These are phyloP conservation scores for Rugiboletus extremiorientalis DNA, from an alignment of 1,284 basidiomycete genomes.

Conservation along the genomic window DNA sequence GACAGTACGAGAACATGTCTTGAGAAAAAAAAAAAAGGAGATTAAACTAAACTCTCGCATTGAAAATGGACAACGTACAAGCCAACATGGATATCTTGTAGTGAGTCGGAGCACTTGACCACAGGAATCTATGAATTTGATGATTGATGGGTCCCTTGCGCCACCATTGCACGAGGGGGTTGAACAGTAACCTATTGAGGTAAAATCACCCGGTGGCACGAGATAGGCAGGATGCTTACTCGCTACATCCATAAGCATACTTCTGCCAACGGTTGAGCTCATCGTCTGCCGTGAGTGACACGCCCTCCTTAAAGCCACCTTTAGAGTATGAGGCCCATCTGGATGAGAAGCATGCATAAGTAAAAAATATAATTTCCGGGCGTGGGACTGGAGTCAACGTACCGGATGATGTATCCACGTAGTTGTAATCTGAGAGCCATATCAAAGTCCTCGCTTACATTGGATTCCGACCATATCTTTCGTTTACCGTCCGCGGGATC, in stretches of 20 bases:
- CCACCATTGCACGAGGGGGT: slow-evolving; percentile 74
- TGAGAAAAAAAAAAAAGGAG: slow-evolving; percentile 18
- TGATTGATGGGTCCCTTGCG: slow-evolving; percentile 72
- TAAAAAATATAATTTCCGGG: slow-evolving; percentile 2
- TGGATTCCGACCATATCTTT: slow-evolving; percentile 83
- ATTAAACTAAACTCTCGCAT: slow-evolving; percentile 1
- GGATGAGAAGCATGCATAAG: background rate
- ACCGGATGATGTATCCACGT: slow-evolving; percentile 25
- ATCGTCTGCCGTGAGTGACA: slow-evolving; percentile 80
- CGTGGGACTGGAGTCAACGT: background rate
- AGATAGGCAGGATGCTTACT: slow-evolving; percentile 4
- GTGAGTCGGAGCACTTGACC: slow-evolving; percentile 74
- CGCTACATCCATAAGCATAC: slow-evolving; percentile 66
- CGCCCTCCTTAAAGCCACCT: slow-evolving; percentile 84
- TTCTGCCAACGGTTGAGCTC: slow-evolving; percentile 87
- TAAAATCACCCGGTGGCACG: slow-evolving; percentile 12
- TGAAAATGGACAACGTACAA: slow-evolving; percentile 52
- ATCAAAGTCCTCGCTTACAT: slow-evolving; percentile 88
- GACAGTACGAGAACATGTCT: slow-evolving; percentile 88
- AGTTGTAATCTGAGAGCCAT: slow-evolving; percentile 70
- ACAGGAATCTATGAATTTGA: slow-evolving; percentile 76
- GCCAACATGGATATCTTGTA: slow-evolving; percentile 81
- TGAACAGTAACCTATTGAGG: slow-evolving; percentile 72
- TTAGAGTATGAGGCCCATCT: slow-evolving; percentile 83
- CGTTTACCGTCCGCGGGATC: slow-evolving; percentile 54